phyloP scores from a whole-genome alignment of 768 basidiomycete species.

The Podaxis pistillaris region DNA sequence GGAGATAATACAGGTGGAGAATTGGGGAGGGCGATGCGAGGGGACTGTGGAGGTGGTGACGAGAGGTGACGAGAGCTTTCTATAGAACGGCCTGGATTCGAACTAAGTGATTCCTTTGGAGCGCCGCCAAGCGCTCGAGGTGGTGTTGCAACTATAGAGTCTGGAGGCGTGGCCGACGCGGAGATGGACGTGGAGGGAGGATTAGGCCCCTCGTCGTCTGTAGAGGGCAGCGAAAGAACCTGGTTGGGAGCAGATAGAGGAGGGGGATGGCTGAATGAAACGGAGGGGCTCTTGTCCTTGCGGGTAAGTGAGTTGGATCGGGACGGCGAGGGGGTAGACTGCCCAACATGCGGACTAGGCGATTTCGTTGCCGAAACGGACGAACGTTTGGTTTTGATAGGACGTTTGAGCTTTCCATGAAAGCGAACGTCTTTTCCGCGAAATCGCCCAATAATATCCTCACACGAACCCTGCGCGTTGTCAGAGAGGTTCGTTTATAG shows the following conservation, averaged over 20 bases:
- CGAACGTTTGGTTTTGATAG: conserved; percentile 71
- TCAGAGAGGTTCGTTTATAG: not conserved
- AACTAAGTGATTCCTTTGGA: not conserved
- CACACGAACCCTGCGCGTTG: conserved; percentile 69
- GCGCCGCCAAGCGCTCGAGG: not conserved
- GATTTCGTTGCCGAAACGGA: conserved; percentile 31
- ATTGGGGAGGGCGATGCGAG: conserved; percentile 4
- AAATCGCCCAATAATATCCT: conserved; percentile 84
- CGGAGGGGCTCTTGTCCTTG: conserved; percentile 2
- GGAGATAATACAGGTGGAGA: conserved; percentile 1
- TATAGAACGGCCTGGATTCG: not conserved
- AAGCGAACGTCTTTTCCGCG: conserved; percentile 62
- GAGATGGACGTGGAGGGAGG: conserved; percentile 11
- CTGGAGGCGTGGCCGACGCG: conserved; percentile 8
- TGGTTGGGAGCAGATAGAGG: not conserved
- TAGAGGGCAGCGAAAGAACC: not conserved
- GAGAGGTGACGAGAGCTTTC: not conserved
- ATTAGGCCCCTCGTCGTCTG: not conserved
- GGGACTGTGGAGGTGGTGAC: conserved; percentile 1
- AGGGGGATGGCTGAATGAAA: not conserved
- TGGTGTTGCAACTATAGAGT: not conserved
- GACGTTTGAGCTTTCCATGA: conserved; percentile 73
- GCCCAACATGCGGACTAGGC: conserved; percentile 13
- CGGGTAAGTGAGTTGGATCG: conserved; percentile 1
- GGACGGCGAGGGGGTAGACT: conserved; percentile 4